Evolutionary conservation across 179 eudicot species (phyloP).

Genomic region (Patellifolia procumbens): DNA sequence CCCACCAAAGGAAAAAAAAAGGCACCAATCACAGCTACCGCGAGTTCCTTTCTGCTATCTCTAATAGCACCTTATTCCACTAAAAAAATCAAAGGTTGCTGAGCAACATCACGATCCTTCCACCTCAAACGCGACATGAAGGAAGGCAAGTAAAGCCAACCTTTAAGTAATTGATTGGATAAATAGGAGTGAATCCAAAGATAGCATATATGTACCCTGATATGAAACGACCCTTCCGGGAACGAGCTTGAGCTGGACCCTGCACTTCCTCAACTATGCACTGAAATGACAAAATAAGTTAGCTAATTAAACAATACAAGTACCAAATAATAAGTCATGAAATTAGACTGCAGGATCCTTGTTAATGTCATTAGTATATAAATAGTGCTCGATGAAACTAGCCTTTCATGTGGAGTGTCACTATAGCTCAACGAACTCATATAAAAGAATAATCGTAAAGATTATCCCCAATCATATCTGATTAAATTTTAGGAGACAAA

Average conservation of each 20-base stretch:
- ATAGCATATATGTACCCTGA: too few relatives aligned
- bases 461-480: background rate
- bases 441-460: background rate
- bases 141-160: too few relatives aligned
- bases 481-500: background rate
- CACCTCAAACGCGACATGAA: too few relatives aligned
- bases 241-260: too few relatives aligned
- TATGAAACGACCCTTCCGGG: too few relatives aligned
- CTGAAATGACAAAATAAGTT: slow-evolving; percentile 39
- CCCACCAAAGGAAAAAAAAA: background rate
- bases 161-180: too few relatives aligned
- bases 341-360: background rate
- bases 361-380: background rate
- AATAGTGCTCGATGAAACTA: background rate
- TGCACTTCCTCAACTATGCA: too few relatives aligned
- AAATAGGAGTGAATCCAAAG: too few relatives aligned
- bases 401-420: background rate
- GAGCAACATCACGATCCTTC: too few relatives aligned
- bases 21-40: background rate
- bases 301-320: background rate
- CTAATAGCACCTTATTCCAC: too few relatives aligned
- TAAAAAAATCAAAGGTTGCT: too few relatives aligned
- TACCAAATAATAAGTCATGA: background rate
- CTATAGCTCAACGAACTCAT: background rate
- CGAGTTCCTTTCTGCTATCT: too few relatives aligned